A percentile compares a stretch with the other conserved stretches of the same genome.
These are phyloP conservation scores for Monosporascus sp. DNA, from an alignment of 2,329 filamentous ascomycete genomes.

Conservation along the genomic window DNA sequence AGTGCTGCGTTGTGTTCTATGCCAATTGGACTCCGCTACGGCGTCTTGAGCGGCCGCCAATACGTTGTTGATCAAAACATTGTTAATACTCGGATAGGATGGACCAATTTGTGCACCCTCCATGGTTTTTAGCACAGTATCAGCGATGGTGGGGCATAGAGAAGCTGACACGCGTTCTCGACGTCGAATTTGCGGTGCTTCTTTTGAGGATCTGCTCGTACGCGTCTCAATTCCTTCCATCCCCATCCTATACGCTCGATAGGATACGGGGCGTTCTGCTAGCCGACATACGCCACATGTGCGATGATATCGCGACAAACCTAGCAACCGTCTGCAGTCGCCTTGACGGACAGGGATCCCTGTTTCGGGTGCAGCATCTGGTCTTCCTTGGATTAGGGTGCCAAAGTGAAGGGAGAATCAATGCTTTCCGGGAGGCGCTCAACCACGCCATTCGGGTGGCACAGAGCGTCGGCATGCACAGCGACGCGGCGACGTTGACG, in stretches of 20 bases:
- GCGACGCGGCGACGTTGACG: background rate
- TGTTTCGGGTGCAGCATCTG: conserved; percentile 10
- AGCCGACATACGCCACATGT: conserved; percentile 4
- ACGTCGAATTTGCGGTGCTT: conserved; percentile 11
- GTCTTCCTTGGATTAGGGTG: conserved; percentile 3
- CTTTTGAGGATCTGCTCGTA: conserved; percentile 9
- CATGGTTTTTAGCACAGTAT: conserved; percentile 10
- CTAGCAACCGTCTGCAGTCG: conserved; percentile 1
- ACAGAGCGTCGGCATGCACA: conserved; percentile 6
- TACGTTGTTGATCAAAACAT: background rate
- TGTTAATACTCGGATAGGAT: conserved; percentile 1
- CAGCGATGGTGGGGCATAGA: conserved; percentile 6
- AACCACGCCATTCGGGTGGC: conserved; percentile 2
- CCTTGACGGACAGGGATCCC: conserved; percentile 3
- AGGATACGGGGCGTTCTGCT: conserved; percentile 6
- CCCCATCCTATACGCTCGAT: conserved; percentile 4
- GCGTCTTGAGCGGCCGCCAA: too few relatives aligned
- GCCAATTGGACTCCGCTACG: too few relatives aligned
- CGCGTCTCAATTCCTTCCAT: conserved; percentile 11
- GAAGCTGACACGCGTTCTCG: background rate
- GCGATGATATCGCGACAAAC: background rate
- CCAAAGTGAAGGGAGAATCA: conserved; percentile 2
- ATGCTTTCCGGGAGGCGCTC: conserved; percentile 4
- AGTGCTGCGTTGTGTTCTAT: background rate
- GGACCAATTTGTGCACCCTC: conserved; percentile 5